Evolutionary conservation across 2,329 filamentous ascomycete species (phyloP), one percentile per base, ranked within the genome.

Genomic region (Cercospora brassicicola): DNA sequence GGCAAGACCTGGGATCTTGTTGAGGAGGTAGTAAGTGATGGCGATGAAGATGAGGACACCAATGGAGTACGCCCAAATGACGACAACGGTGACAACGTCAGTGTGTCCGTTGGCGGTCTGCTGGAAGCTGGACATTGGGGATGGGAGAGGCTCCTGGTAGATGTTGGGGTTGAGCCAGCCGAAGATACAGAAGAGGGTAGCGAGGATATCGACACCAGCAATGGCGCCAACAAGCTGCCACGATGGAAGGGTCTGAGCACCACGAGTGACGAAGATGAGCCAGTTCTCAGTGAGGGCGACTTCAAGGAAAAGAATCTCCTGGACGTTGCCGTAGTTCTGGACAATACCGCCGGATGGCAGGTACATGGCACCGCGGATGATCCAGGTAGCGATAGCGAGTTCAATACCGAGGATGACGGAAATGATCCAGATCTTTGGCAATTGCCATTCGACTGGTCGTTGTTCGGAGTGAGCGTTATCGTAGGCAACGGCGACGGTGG

Each of bases 391-490:
- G 55, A 86, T 77, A 65, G 90, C 90, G 51, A 93, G 88, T 55
- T 92, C 81, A 36, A 87, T 72, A 79, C 90, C 90, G 61, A 92
- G 86, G 68, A 90, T 82, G 72, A 90, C 83, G 70, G 87, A 89
- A 76, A 93, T 91, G 73, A 92, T 85, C 90, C 90, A 92, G 78
- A 92, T 92, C 85, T 92, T 93, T 72, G 90, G 90, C 72, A 93
- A 79, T 82, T 93, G 90, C 90, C 90, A 93, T 80, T 92, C 90
- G 75, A 92, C 90, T 13, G 90, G 90, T 45, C 90, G 88, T 69
- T 85, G 85, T 77, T 93, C 90, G 75, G 88, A 91, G 82, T 91
- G 88, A 57, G 90, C 90, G 78, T 92, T 92, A 78, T 93, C 90
- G 82, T 92, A 92, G 59, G 90, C 90, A 67, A 92, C 88, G 68